Evolutionary conservation across 805 yeast genomes (phyloP).

Genomic region (Suhomyces canberraensis): DNA sequence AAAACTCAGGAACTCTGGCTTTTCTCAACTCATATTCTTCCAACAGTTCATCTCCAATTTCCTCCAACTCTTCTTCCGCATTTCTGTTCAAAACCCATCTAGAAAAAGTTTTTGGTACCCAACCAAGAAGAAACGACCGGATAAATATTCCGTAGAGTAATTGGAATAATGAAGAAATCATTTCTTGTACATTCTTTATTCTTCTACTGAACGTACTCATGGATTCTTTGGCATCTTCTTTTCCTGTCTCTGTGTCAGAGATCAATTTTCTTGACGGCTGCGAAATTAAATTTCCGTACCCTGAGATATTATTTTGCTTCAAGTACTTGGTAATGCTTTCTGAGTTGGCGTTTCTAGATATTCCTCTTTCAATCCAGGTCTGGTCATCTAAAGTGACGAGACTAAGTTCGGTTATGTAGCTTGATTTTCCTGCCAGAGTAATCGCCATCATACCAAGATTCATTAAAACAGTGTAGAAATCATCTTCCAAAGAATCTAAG

Average conservation of each 20-base stretch:
- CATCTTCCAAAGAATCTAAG: conserved; percentile 46
- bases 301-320: conserved; percentile 7
- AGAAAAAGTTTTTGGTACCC: too few relatives aligned
- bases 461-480: conserved; percentile 60
- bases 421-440: conserved; percentile 63
- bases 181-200: conserved; percentile 16
- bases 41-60: conserved; percentile 1
- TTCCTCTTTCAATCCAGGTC: conserved; percentile 53
- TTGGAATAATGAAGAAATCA: conserved; percentile 18
- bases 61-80: background rate
- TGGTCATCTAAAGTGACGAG: conserved; percentile 44
- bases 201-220: conserved; percentile 22
- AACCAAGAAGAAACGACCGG: background rate
- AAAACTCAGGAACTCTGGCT: conserved; percentile 23
- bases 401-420: conserved; percentile 59
- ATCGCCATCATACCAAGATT: conserved; percentile 62
- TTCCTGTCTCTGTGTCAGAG: conserved; percentile 12
- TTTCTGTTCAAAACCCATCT: background rate
- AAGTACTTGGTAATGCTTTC: background rate
- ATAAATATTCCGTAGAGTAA: conserved; percentile 21
- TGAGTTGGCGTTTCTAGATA: conserved; percentile 9
- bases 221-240: conserved; percentile 1
- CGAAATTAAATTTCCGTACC: conserved; percentile 30
- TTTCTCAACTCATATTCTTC: conserved; percentile 7
- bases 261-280: conserved; percentile 26